Percentiles rank a stretch among this genome's conserved stretches.
These are phyloP conservation scores for Apiotrichum montevideense DNA, from an alignment of 1,284 basidiomycete genomes.

Conservation along the genomic window DNA sequence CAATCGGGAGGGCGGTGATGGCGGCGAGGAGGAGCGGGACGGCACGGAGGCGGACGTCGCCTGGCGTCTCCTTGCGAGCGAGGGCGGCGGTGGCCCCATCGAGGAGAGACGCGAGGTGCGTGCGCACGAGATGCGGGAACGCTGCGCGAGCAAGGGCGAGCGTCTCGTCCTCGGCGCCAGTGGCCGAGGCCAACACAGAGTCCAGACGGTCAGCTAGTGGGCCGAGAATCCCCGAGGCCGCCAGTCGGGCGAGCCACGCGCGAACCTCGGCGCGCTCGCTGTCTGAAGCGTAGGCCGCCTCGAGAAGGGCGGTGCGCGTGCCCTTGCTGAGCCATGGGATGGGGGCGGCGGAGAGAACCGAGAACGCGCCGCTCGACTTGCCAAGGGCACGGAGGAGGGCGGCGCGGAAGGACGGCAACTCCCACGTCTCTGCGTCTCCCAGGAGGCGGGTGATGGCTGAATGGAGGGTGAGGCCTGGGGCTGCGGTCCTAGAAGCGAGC, in stretches of 20 bases:
- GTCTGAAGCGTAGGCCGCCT: slow-evolving; percentile 15
- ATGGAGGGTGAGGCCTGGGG: not conserved
- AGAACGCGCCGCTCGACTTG: slow-evolving; percentile 5
- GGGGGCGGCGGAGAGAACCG: slow-evolving; percentile 13
- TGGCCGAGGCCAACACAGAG: slow-evolving; percentile 6
- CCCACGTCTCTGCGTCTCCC: slow-evolving; percentile 16
- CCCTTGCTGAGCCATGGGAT: slow-evolving; percentile 12
- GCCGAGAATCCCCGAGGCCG: slow-evolving; percentile 12
- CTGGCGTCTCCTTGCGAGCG: not conserved
- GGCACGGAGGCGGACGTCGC: slow-evolving; percentile 6
- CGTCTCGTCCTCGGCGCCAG: not conserved
- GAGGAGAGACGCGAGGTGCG: not conserved
- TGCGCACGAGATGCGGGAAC: slow-evolving; percentile 1
- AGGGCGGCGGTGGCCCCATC: not conserved
- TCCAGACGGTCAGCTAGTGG: slow-evolving; percentile 10
- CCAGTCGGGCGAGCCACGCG: slow-evolving; percentile 17
- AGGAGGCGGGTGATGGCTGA: slow-evolving; percentile 7
- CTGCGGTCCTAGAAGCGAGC: not conserved
- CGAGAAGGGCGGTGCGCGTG: slow-evolving; percentile 11
- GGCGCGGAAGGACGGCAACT: slow-evolving; percentile 8
- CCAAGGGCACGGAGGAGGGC: slow-evolving; percentile 14
- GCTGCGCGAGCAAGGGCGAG: slow-evolving; percentile 3
- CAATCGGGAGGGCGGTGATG: not conserved
- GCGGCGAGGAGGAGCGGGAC: slow-evolving; percentile 1
- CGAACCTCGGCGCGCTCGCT: slow-evolving; percentile 6